These are phyloP conservation scores for Akanthomyces dipterigenus DNA, from an alignment of 2,329 filamentous ascomycete genomes.

Conservation along the genomic window DNA sequence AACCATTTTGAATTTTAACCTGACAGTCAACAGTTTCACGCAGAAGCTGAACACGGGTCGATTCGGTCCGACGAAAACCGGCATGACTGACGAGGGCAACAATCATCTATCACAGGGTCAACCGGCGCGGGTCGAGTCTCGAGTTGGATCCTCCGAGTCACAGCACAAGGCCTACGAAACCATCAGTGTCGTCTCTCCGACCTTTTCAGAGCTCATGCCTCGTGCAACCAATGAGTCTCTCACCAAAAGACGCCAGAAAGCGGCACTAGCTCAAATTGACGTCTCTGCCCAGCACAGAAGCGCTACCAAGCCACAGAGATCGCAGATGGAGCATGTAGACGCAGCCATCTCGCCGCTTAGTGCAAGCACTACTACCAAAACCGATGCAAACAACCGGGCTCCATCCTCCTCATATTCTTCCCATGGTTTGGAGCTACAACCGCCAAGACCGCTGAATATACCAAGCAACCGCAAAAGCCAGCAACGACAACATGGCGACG, in stretches of 20 bases:
- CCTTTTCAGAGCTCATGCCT: slow-evolving; percentile 28
- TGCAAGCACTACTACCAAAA: slow-evolving; percentile 12
- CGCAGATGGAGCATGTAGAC: slow-evolving; percentile 9
- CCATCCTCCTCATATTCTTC: slow-evolving; percentile 21
- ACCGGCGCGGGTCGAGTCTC: not conserved
- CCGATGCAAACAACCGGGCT: slow-evolving; percentile 14
- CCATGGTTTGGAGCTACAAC: slow-evolving; percentile 14
- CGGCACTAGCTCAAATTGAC: not conserved
- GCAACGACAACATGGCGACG: slow-evolving; percentile 16
- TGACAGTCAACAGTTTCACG: slow-evolving; percentile 12
- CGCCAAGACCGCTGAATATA: slow-evolving; percentile 18
- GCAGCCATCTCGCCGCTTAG: slow-evolving; percentile 23
- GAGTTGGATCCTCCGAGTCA: not conserved
- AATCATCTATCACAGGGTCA: not conserved
- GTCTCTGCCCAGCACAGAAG: not conserved
- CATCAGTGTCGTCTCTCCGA: slow-evolving; percentile 18
- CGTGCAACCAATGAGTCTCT: slow-evolving; percentile 17
- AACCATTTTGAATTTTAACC: not conserved
- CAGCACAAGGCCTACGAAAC: slow-evolving; percentile 6
- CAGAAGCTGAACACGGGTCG: slow-evolving; percentile 24
- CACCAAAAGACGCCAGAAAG: slow-evolving; percentile 24
- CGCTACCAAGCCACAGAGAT: not conserved
- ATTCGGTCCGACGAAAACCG: not conserved
- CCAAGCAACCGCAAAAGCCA: not conserved
- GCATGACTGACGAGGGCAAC: slow-evolving; percentile 15